Evolutionary conservation across 2,329 filamentous ascomycete genomes (phyloP).

Genomic region (Cordyceps pruinosa): DNA sequence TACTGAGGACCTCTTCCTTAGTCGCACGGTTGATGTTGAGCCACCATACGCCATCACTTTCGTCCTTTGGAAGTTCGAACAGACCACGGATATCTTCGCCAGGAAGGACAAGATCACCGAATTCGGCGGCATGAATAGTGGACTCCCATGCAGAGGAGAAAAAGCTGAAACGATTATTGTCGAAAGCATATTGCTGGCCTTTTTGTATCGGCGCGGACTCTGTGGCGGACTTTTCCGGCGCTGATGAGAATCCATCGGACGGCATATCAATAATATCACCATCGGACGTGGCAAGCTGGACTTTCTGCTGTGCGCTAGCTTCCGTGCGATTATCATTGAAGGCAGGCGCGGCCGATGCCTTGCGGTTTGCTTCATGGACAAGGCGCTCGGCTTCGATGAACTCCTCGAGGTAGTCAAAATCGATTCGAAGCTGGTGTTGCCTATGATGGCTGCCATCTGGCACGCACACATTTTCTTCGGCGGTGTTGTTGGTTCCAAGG

Average conservation of each 20-base stretch:
- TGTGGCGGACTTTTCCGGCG: constrained; percentile 41
- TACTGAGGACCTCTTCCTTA: constrained; percentile 77
- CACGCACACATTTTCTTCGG: constrained; percentile 85
- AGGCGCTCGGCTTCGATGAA: constrained; percentile 64
- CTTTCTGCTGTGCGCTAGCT: constrained; percentile 20
- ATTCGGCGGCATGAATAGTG: constrained; percentile 82
- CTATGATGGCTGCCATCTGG: constrained; percentile 52
- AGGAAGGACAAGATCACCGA: constrained; percentile 81
- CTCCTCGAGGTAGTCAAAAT: constrained; percentile 90
- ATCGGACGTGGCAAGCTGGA: constrained; percentile 42
- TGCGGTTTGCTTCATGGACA: constrained; percentile 42
- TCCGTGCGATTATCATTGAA: constrained; percentile 29
- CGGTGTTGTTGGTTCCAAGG: constrained; percentile 59
- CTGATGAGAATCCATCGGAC: constrained; percentile 35
- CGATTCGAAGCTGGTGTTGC: constrained; percentile 73
- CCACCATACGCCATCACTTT: constrained; percentile 90
- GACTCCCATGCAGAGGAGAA: constrained; percentile 94
- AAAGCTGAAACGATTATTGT: constrained; percentile 84
- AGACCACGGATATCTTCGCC: constrained; percentile 85
- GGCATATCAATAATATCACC: constrained; percentile 52
- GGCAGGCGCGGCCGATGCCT: constrained; percentile 32
- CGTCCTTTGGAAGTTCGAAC: constrained; percentile 60
- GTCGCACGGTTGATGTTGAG: constrained; percentile 87
- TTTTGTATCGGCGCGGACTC: constrained; percentile 28
- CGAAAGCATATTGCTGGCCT: constrained; percentile 31